phyloP scores from a whole-genome alignment of 371 early-diverging fungal species.

The Rozella allomycis region DNA sequence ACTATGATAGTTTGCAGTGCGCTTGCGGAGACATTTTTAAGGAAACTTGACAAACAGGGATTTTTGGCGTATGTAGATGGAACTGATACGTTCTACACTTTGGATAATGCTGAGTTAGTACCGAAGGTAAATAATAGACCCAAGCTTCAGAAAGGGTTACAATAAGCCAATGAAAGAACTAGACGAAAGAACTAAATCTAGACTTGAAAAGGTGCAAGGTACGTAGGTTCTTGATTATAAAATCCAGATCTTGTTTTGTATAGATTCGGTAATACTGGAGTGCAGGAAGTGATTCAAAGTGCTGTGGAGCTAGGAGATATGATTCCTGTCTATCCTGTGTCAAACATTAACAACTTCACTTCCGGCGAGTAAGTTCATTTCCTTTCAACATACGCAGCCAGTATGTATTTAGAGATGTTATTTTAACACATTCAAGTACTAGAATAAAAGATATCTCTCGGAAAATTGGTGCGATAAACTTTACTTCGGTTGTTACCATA shows the following conservation, averaged over 20 bases:
- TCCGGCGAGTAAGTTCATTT: too few relatives aligned
- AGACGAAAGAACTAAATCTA: conserved; percentile 36
- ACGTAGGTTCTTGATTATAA: conserved; percentile 1
- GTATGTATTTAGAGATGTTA: too few relatives aligned
- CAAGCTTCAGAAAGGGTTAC: too few relatives aligned
- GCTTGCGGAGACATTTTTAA: conserved; percentile 46
- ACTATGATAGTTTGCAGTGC: conserved; percentile 47
- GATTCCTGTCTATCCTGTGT: conserved; percentile 48
- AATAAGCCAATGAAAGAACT: too few relatives aligned
- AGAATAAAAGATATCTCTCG: too few relatives aligned
- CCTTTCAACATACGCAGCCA: too few relatives aligned
- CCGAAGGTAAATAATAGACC: background rate
- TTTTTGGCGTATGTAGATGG: conserved; percentile 42
- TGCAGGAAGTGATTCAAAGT: conserved; percentile 33
- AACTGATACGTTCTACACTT: conserved; percentile 35
- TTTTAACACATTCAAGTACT: too few relatives aligned
- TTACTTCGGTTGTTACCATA: too few relatives aligned
- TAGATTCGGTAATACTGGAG: conserved; percentile 53
- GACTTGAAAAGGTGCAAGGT: conserved; percentile 44
- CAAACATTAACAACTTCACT: conserved; percentile 39
- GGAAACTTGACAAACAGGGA: conserved; percentile 39
- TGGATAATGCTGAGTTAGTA: conserved; percentile 20
- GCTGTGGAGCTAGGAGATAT: conserved; percentile 38
- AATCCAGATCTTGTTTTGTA: conserved; percentile 41
- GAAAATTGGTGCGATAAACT: too few relatives aligned